phyloP scores from a whole-genome alignment of 768 basidiomycete species.

The Pleurotus eryngii region DNA sequence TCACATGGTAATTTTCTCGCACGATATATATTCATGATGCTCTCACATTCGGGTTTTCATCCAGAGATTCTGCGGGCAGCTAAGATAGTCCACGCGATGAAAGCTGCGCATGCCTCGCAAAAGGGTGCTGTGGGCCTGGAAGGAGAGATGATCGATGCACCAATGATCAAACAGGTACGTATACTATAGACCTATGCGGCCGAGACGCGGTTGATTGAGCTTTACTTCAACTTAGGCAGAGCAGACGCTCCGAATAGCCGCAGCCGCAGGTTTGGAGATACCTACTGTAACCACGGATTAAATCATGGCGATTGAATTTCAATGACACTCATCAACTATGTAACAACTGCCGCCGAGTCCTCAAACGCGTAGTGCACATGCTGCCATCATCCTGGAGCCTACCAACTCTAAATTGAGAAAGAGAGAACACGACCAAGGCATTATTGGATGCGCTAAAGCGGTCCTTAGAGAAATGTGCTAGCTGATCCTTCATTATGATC shows the following conservation, averaged over 20 bases:
- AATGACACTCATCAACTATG: no score
- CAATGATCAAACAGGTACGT: slow-evolving; percentile 80
- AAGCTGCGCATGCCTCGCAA: slow-evolving; percentile 45
- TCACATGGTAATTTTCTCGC: slow-evolving; percentile 46
- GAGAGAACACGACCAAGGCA: no score
- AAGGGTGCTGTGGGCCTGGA: slow-evolving; percentile 76
- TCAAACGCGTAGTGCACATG: no score
- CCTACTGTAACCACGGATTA: background rate
- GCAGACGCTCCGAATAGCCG: slow-evolving; percentile 4
- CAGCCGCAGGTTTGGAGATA: slow-evolving; percentile 9
- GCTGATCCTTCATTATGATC: no score
- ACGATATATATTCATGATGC: background rate
- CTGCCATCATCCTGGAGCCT: no score
- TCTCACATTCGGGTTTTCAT: background rate
- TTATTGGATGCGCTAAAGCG: no score
- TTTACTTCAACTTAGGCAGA: slow-evolving; percentile 3
- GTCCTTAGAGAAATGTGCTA: no score
- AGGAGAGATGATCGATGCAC: slow-evolving; percentile 87
- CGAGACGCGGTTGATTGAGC: background rate
- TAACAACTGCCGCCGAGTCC: no score
- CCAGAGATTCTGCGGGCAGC: slow-evolving; percentile 76
- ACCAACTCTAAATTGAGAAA: no score
- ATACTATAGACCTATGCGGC: background rate
- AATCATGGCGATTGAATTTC: background rate
- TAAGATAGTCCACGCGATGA: slow-evolving; percentile 68